phyloP scores from a whole-genome alignment of 495 filamentous ascomycete genomes.

The Penicillium alfredii region DNA sequence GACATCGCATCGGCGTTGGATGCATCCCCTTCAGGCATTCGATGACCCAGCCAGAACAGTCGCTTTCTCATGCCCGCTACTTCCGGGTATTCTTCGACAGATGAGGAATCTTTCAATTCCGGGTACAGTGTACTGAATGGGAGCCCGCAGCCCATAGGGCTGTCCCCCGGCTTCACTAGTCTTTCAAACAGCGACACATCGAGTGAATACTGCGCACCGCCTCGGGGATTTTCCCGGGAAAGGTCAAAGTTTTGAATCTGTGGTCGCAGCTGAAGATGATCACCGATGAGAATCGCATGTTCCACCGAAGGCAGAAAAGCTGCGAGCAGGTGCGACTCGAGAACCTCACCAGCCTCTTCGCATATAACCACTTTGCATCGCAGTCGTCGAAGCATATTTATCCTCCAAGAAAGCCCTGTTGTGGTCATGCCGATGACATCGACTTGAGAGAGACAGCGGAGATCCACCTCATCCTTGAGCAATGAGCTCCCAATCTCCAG shows the following conservation, averaged over 20 bases:
- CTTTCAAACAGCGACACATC: conserved; percentile 68
- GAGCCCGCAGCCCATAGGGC: conserved; percentile 22
- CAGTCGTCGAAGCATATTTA: conserved; percentile 55
- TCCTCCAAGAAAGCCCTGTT: conserved; percentile 61
- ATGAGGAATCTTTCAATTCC: conserved; percentile 50
- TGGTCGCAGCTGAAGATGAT: conserved; percentile 69
- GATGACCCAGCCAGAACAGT: conserved; percentile 73
- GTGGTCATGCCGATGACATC: conserved; percentile 74
- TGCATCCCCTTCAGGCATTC: conserved; percentile 44
- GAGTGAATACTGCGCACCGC: conserved; percentile 52
- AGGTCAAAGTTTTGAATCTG: conserved; percentile 61
- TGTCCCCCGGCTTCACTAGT: conserved; percentile 39
- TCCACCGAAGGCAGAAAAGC: conserved; percentile 64
- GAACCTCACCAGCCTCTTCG: conserved; percentile 74
- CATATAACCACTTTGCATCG: conserved; percentile 63
- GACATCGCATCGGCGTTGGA: conserved; percentile 35
- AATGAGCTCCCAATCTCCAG: conserved; percentile 10
- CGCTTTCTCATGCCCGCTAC: conserved; percentile 59
- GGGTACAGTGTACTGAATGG: conserved; percentile 62
- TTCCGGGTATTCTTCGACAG: conserved; percentile 48
- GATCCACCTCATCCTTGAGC: conserved; percentile 32
- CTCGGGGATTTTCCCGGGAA: conserved; percentile 47
- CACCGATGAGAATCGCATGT: conserved; percentile 71
- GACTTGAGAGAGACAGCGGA: conserved; percentile 28
- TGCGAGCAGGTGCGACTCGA: conserved; percentile 65